Evolutionary conservation across 768 basidiomycete species (phyloP), one percentile per base, ranked within the genome.

Genomic region (Boletus tomentosulus): DNA sequence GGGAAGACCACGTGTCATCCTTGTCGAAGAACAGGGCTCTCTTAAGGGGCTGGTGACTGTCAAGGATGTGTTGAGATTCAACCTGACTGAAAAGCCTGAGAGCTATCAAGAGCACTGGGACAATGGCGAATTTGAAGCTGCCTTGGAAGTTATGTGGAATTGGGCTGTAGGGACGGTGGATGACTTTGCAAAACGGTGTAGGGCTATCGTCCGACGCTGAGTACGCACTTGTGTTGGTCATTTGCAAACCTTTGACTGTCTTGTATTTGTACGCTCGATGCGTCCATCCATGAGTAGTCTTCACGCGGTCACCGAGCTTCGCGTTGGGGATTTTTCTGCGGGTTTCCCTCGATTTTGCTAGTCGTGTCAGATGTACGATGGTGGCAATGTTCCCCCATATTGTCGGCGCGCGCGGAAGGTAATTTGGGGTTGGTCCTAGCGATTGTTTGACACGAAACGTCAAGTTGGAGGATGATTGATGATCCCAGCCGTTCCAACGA

Each of bases 21-120:
- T 98, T 13, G 93, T 98, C 4, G 92, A 93, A 66, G 83, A 92
- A 54, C 83, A 87, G 62, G 96, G 96, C 10, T 71, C 74, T 33
- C 77, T 99, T 11, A 81, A 78, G 9, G 97, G 97, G 1, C 75
- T 99, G 28, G 85, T 98, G 34, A 98, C 95, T 0, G 91, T 98
- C 45, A 99, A 99, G 67, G 97, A 99, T 63, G 92, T 98, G 4
- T 73, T 99, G 15, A 86, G 86, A 49, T 92, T 95, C 65, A 96
- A 89, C 53, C 77, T 81, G 15, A 80, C 65, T 3, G 79, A 82
- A 62, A 78, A 78, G 54, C 76, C 78, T 15, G 77, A 76, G 34
- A 74, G 73, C 44, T 73, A 78, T 45, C 77, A 76, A 12, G 81
- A 80, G 11, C 55, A 47, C 25, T 83, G 81, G 82, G 81, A 82